Percentiles rank a stretch among this genome's conserved stretches.
These are phyloP conservation scores for Calonectria naviculata DNA, from an alignment of 2,329 filamentous ascomycete species.

Conservation along the genomic window DNA sequence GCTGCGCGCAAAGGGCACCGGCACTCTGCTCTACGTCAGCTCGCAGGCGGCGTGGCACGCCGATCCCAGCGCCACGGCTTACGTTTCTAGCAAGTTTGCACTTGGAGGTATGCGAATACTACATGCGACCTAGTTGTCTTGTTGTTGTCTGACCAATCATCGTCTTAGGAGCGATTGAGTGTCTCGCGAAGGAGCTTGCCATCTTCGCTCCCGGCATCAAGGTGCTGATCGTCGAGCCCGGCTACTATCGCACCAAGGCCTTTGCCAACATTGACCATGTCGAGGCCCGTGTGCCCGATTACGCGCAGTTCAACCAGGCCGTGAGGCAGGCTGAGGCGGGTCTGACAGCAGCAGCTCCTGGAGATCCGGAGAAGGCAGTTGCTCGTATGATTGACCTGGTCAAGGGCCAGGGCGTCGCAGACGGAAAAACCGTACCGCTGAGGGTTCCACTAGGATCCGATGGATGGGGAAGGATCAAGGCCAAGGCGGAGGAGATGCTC, in stretches of 20 bases:
- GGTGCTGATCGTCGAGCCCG: constrained; percentile 51
- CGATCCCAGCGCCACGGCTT: constrained; percentile 44
- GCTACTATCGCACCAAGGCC: constrained; percentile 53
- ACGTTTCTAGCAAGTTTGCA: constrained; percentile 46
- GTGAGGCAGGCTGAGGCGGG: constrained; percentile 32
- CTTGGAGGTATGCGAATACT: constrained; percentile 39
- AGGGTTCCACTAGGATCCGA: constrained; percentile 65
- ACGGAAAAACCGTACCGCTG: constrained; percentile 51
- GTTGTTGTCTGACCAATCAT: not conserved
- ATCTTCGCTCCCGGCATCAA: constrained; percentile 44
- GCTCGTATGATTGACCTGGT: constrained; percentile 65
- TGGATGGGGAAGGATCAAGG: constrained; percentile 58
- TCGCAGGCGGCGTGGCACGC: constrained; percentile 48
- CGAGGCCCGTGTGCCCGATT: constrained; percentile 36
- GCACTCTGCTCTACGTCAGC: constrained; percentile 48
- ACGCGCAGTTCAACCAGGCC: constrained; percentile 44
- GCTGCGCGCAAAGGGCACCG: constrained; percentile 42
- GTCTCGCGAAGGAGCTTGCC: constrained; percentile 38
- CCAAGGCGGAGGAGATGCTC: constrained; percentile 60
- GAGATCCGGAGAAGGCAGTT: constrained; percentile 62
- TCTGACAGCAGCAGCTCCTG: constrained; percentile 51
- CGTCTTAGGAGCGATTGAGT: constrained; percentile 35
- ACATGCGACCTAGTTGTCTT: not conserved
- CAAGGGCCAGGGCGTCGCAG: constrained; percentile 53
- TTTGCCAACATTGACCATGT: constrained; percentile 49